Evolutionary conservation across 768 basidiomycete genomes (phyloP), one percentile per base, ranked within the genome.

Genomic region (Tulasnella sp.): DNA sequence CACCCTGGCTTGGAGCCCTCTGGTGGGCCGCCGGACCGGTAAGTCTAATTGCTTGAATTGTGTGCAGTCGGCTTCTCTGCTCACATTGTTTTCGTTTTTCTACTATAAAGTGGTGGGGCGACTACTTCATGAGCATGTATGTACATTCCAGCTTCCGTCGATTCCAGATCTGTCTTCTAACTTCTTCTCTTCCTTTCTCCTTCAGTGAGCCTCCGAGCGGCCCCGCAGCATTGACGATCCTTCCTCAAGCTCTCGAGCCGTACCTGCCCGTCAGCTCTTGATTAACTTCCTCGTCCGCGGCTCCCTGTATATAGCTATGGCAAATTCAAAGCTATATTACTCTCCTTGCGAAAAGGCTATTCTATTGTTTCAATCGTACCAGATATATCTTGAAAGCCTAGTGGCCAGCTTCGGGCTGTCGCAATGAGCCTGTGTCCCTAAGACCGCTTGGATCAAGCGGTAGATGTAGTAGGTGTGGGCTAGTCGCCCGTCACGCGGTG

Each of bases 191-290:
- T 21, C 41, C 27, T 19, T 41, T 52, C 29, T 17, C 51, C 58
- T 56, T 59, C 41, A 64, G 58, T 45, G 64, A 84, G 70, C 81
- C 81, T 8, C 81, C 80, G 53, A 78, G 64, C 66, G 81, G 82
- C 51, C 66, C 77, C 63, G 72, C 81, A 15, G 73, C 82, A 63
- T 56, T 80, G 15, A 68, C 70, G 48, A 75, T 82, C 56, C 73
- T 83, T 62, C 82, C 81, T 32, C 61, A 82, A 68, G 80, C 80
- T 9, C 74, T 81, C 52, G 67, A 71, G 63, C 79, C 80, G 10
- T 82, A 78, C 75, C 64, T 80, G 61, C 45, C 42, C 42, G 45
- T 45, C 45, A 48, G 47, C 47, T 5, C 47, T 29, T 48, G 11
- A 23, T n/a, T n/a, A 13, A 13, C 13, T 13, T 19, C 19, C 19